A percentile compares a stretch with the other conserved stretches of the same genome.
These are phyloP conservation scores for Penicillium expansum DNA, from an alignment of 2,329 filamentous ascomycete genomes.

Conservation along the genomic window DNA sequence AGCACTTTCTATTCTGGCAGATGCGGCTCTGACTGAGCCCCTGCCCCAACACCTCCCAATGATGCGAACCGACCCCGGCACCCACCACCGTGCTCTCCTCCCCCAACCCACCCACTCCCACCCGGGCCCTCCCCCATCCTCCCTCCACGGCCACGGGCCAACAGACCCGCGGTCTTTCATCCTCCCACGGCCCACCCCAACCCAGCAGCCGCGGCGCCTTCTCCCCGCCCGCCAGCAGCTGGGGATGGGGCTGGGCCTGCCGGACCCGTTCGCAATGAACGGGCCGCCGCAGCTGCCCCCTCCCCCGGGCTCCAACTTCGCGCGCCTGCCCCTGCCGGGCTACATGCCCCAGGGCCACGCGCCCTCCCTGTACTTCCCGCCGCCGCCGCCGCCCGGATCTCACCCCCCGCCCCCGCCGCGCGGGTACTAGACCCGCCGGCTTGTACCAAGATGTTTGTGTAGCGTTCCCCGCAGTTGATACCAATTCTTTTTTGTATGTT, in stretches of 20 bases:
- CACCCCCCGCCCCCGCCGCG: conserved; percentile 13
- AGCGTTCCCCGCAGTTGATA: conserved; percentile 9
- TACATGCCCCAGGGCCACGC: conserved; percentile 20
- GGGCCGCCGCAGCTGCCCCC: conserved; percentile 42
- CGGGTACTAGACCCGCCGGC: conserved; percentile 13
- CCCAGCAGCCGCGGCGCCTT: conserved; percentile 37
- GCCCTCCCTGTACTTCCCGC: conserved; percentile 16
- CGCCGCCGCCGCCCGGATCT: conserved; percentile 13
- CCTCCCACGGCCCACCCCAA: conserved; percentile 22
- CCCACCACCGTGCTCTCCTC: conserved; percentile 31
- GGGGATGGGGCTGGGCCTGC: conserved; percentile 31
- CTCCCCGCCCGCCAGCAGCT: conserved; percentile 38
- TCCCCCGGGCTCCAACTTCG: conserved; percentile 40
- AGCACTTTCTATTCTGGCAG: conserved; percentile 39
- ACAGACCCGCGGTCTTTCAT: conserved; percentile 35
- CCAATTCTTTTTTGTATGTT: conserved; percentile 7
- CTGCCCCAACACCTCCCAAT: conserved; percentile 41
- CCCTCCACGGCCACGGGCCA: conserved; percentile 17
- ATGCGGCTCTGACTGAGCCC: conserved; percentile 26
- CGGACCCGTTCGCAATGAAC: conserved; percentile 39
- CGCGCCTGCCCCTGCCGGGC: conserved; percentile 31
- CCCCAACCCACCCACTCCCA: conserved; percentile 25
- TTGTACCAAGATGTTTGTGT: conserved; percentile 4
- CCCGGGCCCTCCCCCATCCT: conserved; percentile 20
- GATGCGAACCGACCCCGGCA: conserved; percentile 43